Percentiles rank a stretch among this genome's conserved stretches.
Conservation (phyloP, 345 rosid genomes). For the Lumnitzera racemosa region DNA sequence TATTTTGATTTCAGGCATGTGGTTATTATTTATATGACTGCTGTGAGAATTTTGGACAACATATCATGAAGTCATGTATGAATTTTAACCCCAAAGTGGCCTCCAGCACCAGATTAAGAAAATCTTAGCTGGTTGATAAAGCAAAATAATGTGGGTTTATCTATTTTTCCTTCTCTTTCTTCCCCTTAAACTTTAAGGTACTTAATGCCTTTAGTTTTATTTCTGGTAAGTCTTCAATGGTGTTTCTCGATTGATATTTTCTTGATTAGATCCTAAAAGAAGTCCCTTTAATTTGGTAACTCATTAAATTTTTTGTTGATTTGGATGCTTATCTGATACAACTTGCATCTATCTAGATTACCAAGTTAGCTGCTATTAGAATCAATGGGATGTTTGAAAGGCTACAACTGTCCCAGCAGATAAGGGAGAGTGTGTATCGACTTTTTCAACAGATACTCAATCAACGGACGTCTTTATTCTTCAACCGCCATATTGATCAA, state of each 20-base stretch:
- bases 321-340: constrained; percentile 5
- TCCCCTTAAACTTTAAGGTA: neutral
- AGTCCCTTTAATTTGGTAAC: neutral
- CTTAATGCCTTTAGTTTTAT: neutral
- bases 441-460: constrained; percentile 66
- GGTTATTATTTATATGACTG: too few relatives aligned
- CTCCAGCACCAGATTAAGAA: neutral
- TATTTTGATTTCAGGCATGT: too few relatives aligned
- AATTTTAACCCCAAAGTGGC: too few relatives aligned
- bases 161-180: constrained; percentile 1
- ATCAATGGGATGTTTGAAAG: constrained; percentile 81
- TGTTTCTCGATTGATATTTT: neutral
- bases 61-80: too few relatives aligned
- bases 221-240: neutral
- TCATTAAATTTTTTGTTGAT: neutral
- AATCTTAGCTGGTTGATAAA: neutral
- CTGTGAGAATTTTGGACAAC: too few relatives aligned
- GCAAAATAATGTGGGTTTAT: constrained; percentile 1
- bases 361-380: constrained; percentile 80
- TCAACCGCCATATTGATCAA: constrained; percentile 79
- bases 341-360: constrained; percentile 37
- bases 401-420: constrained; percentile 67
- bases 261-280: too few relatives aligned
- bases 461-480: constrained; percentile 58
- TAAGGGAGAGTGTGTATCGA: constrained; percentile 60